A percentile compares a stretch with the other conserved stretches of the same genome.
phyloP scores from a whole-genome alignment of 1,139 yeast genomes.

The Yamadazyma friedrichii region DNA sequence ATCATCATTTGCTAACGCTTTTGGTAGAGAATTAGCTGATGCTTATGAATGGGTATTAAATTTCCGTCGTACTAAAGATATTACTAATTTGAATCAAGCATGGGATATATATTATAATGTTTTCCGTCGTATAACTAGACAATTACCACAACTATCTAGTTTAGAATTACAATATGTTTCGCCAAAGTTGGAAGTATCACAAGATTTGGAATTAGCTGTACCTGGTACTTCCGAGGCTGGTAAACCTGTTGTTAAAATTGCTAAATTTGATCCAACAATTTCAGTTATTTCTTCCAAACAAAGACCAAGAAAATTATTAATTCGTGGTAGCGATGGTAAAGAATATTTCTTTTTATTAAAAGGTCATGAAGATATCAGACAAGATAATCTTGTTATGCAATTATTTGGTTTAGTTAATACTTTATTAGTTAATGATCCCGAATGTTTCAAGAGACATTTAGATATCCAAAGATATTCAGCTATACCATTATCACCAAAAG shows the following conservation, averaged over 20 bases:
- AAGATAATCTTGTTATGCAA: slow-evolving; percentile 97
- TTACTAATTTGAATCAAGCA: slow-evolving; percentile 89
- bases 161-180: slow-evolving; percentile 92
- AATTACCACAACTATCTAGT: slow-evolving; percentile 81
- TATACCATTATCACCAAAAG: slow-evolving; percentile 92
- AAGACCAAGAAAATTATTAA: slow-evolving; percentile 81
- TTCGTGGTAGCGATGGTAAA: slow-evolving; percentile 89
- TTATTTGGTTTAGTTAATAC: slow-evolving; percentile 94
- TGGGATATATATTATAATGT: slow-evolving; percentile 97
- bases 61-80: slow-evolving; percentile 80
- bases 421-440: slow-evolving; percentile 83
- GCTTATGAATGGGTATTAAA: slow-evolving; percentile 93
- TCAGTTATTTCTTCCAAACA: slow-evolving; percentile 95
- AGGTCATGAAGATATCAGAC: slow-evolving; percentile 98
- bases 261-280: slow-evolving; percentile 76
- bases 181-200: slow-evolving; percentile 78
- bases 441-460: slow-evolving; percentile 92
- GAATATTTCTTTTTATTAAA: slow-evolving; percentile 78
- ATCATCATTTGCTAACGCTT: slow-evolving; percentile 88
- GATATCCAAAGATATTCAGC: slow-evolving; percentile 92
- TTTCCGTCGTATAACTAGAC: slow-evolving; percentile 86
- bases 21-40: slow-evolving; percentile 89
- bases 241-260: slow-evolving; percentile 70
- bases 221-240: slow-evolving; percentile 95
- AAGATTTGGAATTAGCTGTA: slow-evolving; percentile 80